Percentiles rank a stretch among this genome's conserved stretches.
These are phyloP conservation scores for Leptomonas seymouri DNA, from an alignment of 208 protist genomes.

Conservation along the genomic window DNA sequence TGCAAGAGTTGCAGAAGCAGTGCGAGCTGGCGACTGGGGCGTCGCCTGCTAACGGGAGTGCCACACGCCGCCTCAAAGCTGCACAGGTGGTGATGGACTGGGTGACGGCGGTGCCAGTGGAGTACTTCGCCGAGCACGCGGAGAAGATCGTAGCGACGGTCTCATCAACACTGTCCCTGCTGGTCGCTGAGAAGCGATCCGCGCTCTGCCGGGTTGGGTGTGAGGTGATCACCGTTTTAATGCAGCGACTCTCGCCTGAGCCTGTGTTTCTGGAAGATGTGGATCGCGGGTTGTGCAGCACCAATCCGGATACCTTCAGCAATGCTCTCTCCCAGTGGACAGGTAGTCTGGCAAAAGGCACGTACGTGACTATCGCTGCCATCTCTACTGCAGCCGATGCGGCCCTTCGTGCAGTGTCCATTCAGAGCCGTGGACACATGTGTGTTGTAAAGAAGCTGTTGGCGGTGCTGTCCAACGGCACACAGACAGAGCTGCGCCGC, in stretches of 20 bases:
- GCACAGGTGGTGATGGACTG: slow-evolving; percentile 63
- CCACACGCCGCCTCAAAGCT: slow-evolving; percentile 46
- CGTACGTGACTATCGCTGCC: slow-evolving; percentile 83
- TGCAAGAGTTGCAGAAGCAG: slow-evolving; percentile 32
- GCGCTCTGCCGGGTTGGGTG: slow-evolving; percentile 79
- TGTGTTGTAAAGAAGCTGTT: slow-evolving; percentile 47
- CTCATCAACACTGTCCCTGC: slow-evolving; percentile 39
- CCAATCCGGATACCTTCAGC: slow-evolving; percentile 23
- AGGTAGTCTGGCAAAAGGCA: slow-evolving; percentile 52
- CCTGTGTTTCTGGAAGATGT: slow-evolving; percentile 42
- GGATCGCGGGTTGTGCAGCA: slow-evolving; percentile 17
- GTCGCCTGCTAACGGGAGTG: slow-evolving; percentile 17
- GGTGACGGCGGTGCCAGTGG: slow-evolving; percentile 38
- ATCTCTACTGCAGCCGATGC: slow-evolving; percentile 74
- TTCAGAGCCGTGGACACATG: slow-evolving; percentile 57
- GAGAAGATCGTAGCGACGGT: slow-evolving; percentile 29
- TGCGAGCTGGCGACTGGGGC: slow-evolving; percentile 21
- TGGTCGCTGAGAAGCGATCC: slow-evolving; percentile 73
- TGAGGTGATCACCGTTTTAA: slow-evolving; percentile 44
- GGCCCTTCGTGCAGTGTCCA: slow-evolving; percentile 59
- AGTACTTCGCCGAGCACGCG: slow-evolving; percentile 36
- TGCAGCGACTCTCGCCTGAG: slow-evolving; percentile 41
- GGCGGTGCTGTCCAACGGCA: slow-evolving; percentile 45
- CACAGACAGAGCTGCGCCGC: slow-evolving; percentile 82
- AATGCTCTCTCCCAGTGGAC: slow-evolving; percentile 52